Percentiles rank a stretch among this genome's conserved stretches.
Evolutionary conservation across 1,139 yeast species (phyloP).

Genomic region (Hemisphaericaspora subhashii): DNA sequence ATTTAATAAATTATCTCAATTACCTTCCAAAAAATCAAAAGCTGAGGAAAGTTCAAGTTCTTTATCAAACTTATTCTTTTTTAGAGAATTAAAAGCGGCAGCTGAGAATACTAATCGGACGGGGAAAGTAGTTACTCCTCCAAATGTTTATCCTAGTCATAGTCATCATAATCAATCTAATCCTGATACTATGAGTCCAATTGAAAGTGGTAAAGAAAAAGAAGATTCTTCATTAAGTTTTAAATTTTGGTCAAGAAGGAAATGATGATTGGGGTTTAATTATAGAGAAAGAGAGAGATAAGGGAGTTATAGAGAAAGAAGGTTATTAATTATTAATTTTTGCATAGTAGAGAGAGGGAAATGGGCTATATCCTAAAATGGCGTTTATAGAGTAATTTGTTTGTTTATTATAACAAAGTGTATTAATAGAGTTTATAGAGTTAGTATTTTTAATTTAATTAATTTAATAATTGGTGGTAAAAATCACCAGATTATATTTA

Average conservation of each 20-base stretch:
- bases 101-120: not conserved
- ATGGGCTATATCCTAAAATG: too few species aligned
- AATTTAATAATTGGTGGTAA: too few species aligned
- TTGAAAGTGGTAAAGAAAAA: constrained; percentile 3
- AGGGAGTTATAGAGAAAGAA: not conserved
- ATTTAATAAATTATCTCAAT: not conserved
- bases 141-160: constrained; percentile 2
- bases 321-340: not conserved
- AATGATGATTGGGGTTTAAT: not conserved
- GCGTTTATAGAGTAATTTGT: too few species aligned
- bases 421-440: too few species aligned
- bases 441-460: too few species aligned
- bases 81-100: not conserved
- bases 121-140: not conserved
- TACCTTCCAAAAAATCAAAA: constrained; percentile 1
- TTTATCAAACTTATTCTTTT: constrained; percentile 2
- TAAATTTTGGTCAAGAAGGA: constrained; percentile 15
- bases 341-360: too few species aligned
- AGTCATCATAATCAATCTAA: too few species aligned
- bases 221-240: constrained; percentile 9
- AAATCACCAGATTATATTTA: too few species aligned
- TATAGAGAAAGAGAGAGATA: not conserved
- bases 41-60: not conserved
- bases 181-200: constrained; percentile 1
- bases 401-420: too few species aligned